Percentiles rank a stretch among this genome's conserved stretches.
phyloP scores from a whole-genome alignment of 1,139 yeast species.

The Pichia sp. region DNA sequence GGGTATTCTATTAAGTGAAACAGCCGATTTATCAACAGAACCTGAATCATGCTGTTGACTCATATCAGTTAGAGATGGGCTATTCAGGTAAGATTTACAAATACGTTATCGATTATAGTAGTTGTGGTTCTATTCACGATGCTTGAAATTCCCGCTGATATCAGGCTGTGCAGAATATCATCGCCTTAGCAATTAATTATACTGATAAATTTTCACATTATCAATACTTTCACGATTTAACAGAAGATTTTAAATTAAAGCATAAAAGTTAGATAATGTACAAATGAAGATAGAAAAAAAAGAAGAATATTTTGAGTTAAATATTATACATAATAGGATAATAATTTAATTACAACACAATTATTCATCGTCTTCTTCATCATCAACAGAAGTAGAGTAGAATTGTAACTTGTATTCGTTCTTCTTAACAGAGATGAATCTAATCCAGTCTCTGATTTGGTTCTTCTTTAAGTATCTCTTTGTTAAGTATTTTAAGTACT shows the following conservation, averaged over 20 bases:
- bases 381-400: conserved; percentile 96
- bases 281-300: not conserved
- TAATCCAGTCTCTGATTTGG: conserved; percentile 99
- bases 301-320: not conserved
- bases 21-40: not conserved
- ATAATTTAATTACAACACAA: conserved; percentile 18
- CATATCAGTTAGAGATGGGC: too few species aligned
- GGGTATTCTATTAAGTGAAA: not conserved
- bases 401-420: conserved; percentile 97
- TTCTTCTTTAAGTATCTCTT: conserved; percentile 99
- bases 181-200: too few species aligned
- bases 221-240: too few species aligned
- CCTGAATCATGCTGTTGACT: not conserved
- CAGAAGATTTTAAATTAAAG: too few species aligned
- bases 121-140: too few species aligned
- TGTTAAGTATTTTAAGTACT: conserved; percentile 98
- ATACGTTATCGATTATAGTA: too few species aligned
- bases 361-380: conserved; percentile 74
- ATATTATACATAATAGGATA: not conserved
- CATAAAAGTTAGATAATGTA: not conserved
- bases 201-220: too few species aligned
- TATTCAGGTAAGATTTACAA: too few species aligned
- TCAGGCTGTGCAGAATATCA: too few species aligned
- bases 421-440: conserved; percentile 95
- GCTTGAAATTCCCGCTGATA: too few species aligned